A percentile compares a stretch with the other conserved stretches of the same genome.
Evolutionary conservation across 1,284 basidiomycete genomes (phyloP).

Genomic region (Lentinus polychrous): DNA sequence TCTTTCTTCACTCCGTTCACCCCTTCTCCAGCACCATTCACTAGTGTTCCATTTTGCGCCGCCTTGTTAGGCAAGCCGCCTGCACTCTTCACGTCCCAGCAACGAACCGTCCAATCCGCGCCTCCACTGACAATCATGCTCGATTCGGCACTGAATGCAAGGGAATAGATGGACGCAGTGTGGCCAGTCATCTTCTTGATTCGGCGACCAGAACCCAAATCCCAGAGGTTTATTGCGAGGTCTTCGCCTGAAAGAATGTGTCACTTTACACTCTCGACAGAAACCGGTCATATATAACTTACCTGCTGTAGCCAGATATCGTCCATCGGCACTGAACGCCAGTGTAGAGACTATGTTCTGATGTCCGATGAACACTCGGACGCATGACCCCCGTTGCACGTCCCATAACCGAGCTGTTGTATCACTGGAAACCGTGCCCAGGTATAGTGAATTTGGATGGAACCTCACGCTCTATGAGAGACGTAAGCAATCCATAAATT

Average conservation of each 20-base stretch:
- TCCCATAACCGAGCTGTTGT: constrained; percentile 97
- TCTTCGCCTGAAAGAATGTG: constrained; percentile 65
- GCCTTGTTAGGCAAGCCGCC: constrained; percentile 57
- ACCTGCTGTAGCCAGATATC: constrained; percentile 90
- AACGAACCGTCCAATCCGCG: constrained; percentile 91
- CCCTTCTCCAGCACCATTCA: constrained; percentile 20
- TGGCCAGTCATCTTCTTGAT: constrained; percentile 99
- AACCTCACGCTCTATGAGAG: constrained; percentile 82
- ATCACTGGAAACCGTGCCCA: constrained; percentile 96
- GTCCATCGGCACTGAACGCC: constrained; percentile 90
- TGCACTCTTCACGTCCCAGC: constrained; percentile 89
- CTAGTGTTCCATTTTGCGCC: constrained; percentile 44
- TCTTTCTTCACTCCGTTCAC: constrained; percentile 12
- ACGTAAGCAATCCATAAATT: neutral
- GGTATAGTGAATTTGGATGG: constrained; percentile 96
- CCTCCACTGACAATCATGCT: constrained; percentile 84
- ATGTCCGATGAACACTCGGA: constrained; percentile 95
- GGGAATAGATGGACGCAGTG: constrained; percentile 79
- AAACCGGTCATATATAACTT: constrained; percentile 19
- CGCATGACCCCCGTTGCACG: constrained; percentile 90
- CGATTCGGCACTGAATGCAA: constrained; percentile 91
- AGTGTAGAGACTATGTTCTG: constrained; percentile 86
- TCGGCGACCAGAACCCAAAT: constrained; percentile 85
- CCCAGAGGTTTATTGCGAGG: constrained; percentile 92
- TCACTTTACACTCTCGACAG: constrained; percentile 4